Evolutionary conservation across 1,284 basidiomycete genomes (phyloP), one percentile per base, ranked within the genome.

Genomic region (Xerocomus minutiporus): DNA sequence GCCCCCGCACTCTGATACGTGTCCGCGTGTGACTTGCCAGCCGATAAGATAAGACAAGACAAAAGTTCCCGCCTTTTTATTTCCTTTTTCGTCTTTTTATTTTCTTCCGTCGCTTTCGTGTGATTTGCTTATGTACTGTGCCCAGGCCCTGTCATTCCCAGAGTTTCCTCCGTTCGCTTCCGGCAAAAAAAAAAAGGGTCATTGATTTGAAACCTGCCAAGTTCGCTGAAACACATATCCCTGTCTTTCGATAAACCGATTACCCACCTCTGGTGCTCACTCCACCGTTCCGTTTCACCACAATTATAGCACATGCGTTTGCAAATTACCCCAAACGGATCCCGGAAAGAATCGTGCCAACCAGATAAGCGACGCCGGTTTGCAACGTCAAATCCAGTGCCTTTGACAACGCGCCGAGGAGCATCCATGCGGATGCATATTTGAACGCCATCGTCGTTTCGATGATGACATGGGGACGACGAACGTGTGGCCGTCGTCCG

Each of bases 11-110:
- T 50, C 35, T 3, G 50, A 52, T 66, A 67, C 62, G 65, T 64
- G 65, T 61, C 54, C 46, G 1, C 29, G 15, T 40, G 25, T 48
- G 40, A 65, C 61, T 68, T 61, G 65, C 4, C 32, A 28, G 29
- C 29, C 25, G 62, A 64, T 64, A 68, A 64, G 62, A 64, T 68
- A 68, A 64, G 62, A 66, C 65, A 58, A 64, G 29, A n/a, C 20
- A 17, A 59, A 52, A 41, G 20, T 4, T 36, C 29, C 59, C 49
- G 36, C 32, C 39, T 41, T 39, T 51, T 8, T 25, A 5, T 61
- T 63, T 50, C 56, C 62, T 50, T 62, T 57, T 61, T 31, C 0
- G 20, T 29, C 25, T 0, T 20, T 28, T 46, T 42, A 53, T 62
- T 48, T 57, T 48, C 32, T 54, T 44, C 60, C 62, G 58, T 46